A percentile compares a stretch with the other conserved stretches of the same genome.
Conservation (phyloP, 306 rosid species). For the Quercus alba region DNA sequence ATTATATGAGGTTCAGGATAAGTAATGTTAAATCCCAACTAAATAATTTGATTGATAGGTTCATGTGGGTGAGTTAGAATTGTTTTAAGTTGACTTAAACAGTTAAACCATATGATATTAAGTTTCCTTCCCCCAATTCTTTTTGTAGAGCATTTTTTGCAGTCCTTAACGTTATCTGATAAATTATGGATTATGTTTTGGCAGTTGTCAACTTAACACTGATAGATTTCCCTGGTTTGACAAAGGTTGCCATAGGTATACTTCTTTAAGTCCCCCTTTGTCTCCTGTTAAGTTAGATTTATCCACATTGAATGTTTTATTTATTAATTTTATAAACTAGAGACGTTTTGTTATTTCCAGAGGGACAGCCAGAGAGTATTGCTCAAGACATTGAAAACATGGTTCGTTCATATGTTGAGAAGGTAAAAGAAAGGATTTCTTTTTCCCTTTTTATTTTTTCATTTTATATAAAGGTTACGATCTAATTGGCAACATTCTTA, state of each 20-base stretch:
- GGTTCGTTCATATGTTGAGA: constrained; percentile 65
- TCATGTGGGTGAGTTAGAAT: no score
- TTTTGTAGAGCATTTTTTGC: not conserved
- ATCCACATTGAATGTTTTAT: not conserved
- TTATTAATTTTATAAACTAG: constrained; percentile 7
- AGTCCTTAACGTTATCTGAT: constrained; percentile 16
- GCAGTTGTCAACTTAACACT: constrained; percentile 62
- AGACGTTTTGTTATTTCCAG: constrained; percentile 34
- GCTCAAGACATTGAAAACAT: constrained; percentile 72
- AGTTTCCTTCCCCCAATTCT: no score
- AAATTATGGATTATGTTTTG: constrained; percentile 15
- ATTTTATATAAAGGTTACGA: not conserved
- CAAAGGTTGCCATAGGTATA: constrained; percentile 70
- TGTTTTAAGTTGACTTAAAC: no score
- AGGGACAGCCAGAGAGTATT: constrained; percentile 71
- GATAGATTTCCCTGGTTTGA: constrained; percentile 59
- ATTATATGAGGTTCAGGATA: no score
- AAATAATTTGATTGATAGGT: no score
- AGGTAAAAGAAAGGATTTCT: constrained; percentile 41
- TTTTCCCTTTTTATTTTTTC: not conserved
- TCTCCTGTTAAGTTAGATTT: not conserved
- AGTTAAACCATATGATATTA: no score
- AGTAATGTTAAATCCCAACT: no score
- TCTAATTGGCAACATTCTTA: not conserved
- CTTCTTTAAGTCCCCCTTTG: not conserved